These are phyloP conservation scores for Candida adriatica DNA, from an alignment of 805 yeast genomes.

Conservation along the genomic window DNA sequence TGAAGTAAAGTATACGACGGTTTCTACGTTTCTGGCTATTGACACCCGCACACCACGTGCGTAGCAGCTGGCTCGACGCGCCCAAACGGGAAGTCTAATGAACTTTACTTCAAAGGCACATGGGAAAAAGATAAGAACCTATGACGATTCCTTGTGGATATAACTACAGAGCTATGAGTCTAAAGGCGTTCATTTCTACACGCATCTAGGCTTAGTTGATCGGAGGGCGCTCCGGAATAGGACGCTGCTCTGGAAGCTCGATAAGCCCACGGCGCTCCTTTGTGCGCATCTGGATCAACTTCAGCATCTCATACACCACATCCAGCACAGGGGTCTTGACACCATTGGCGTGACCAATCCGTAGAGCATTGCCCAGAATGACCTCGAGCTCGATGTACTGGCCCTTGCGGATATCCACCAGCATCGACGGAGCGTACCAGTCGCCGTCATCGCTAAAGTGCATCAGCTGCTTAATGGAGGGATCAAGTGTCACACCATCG, in stretches of 20 bases:
- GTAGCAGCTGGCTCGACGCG: too few species aligned
- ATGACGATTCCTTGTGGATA: too few species aligned
- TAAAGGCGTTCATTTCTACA: too few species aligned
- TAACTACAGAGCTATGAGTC: too few species aligned
- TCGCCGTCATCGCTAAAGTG: slow-evolving; percentile 52
- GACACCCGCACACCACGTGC: too few species aligned
- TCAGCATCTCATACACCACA: slow-evolving; percentile 50
- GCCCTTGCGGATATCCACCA: slow-evolving; percentile 57
- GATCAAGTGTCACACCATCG: slow-evolving; percentile 53
- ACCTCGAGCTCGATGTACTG: slow-evolving; percentile 68
- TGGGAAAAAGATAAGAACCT: too few species aligned
- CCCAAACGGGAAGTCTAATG: too few species aligned
- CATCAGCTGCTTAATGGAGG: slow-evolving; percentile 40
- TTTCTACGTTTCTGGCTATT: too few species aligned
- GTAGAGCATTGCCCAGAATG: slow-evolving; percentile 59
- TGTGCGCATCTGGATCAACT: slow-evolving; percentile 53
- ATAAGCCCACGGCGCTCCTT: slow-evolving; percentile 49
- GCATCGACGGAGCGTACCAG: slow-evolving; percentile 67
- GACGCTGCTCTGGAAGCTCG: slow-evolving; percentile 36
- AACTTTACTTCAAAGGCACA: too few species aligned
- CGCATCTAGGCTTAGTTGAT: too few species aligned
- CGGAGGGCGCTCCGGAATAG: slow-evolving; percentile 12
- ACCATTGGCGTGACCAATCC: slow-evolving; percentile 37
- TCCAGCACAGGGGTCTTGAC: slow-evolving; percentile 57
- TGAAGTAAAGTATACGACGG: background rate